Base-by-base conservation (phyloP, 495 filamentous ascomycete genomes). In the Parmelia sp. region DNA sequence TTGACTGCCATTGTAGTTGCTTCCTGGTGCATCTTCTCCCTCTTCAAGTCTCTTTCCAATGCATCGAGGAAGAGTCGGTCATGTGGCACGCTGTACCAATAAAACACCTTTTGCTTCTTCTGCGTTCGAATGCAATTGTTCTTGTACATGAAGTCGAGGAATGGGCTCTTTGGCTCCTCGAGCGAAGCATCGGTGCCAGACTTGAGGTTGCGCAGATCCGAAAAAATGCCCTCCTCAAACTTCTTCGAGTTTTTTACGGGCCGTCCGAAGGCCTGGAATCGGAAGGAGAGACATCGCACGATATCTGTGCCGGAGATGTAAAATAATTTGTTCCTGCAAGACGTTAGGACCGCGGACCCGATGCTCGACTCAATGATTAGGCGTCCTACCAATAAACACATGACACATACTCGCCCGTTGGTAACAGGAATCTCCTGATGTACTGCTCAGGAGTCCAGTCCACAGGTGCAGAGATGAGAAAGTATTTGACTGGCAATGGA, bases 101-200 rank as follows among this genome's bases (percentile, higher is more conserved):
- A 98, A 71, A 98, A 98, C 68, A 98, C 94, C 81, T 98, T 98
- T 73, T 98, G 94, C 83, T 98, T 98, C 85, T 98, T 98, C 77
- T 98, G 94, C 33, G 94, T 98, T 68, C 94, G 85, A 70, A 98
- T 98, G 83, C 94, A 98, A 77, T 98, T 98, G 82, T 98, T 97
- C 84, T 98, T 98, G 82, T 97, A 98, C 58, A 98, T 82, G 77
- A 97, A 98, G 74, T 98, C 94, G 58, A 98, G 84, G 78, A 98
- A 98, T 3, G 90, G 85, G 79, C 93, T 97, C 82, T 98, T 98
- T 42, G 94, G 94, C 76, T 98, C 94, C 78, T 98, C 94, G 44
- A 98, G 87, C 31, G 93, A 96, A n/a, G 94, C 94, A 82, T 98
- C 94, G 71, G 92, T 97, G 59, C 94, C 94, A 62, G 94, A 92